Evolutionary conservation across 805 yeast species (phyloP).

Genomic region (Maudiozyma bulderi): DNA sequence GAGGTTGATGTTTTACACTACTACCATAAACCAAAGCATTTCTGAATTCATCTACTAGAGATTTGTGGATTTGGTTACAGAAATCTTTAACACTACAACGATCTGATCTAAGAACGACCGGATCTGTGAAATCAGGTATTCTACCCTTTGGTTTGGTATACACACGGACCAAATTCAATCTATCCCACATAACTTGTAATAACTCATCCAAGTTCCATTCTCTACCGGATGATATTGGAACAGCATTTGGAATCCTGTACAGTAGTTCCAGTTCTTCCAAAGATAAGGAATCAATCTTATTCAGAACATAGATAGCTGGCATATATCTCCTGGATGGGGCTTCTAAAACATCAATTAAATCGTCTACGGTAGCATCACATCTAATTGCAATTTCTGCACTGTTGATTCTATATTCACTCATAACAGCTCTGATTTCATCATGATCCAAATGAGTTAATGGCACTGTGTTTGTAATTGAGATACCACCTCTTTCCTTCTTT

Average conservation of each 20-base stretch:
- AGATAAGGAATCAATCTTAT: conserved; percentile 92
- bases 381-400: conserved; percentile 94
- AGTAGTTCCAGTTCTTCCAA: conserved; percentile 85
- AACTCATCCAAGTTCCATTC: conserved; percentile 97
- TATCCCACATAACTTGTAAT: conserved; percentile 91
- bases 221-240: conserved; percentile 90
- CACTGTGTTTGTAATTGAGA: conserved; percentile 86
- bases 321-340: conserved; percentile 84
- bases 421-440: conserved; percentile 92
- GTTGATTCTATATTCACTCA: conserved; percentile 89
- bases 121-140: conserved; percentile 89
- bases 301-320: conserved; percentile 89
- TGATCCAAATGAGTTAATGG: conserved; percentile 84
- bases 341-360: conserved; percentile 87
- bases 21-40: conserved; percentile 89
- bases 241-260: conserved; percentile 91
- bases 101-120: conserved; percentile 80
- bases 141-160: conserved; percentile 95
- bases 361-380: conserved; percentile 97
- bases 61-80: conserved; percentile 92
- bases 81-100: conserved; percentile 87
- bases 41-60: conserved; percentile 86
- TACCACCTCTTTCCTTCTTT: conserved; percentile 93
- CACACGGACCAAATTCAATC: conserved; percentile 82
- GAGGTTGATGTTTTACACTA: conserved; percentile 96